These are phyloP conservation scores for Sclerotinia minor DNA, from an alignment of 2,329 filamentous ascomycete species.

Conservation along the genomic window DNA sequence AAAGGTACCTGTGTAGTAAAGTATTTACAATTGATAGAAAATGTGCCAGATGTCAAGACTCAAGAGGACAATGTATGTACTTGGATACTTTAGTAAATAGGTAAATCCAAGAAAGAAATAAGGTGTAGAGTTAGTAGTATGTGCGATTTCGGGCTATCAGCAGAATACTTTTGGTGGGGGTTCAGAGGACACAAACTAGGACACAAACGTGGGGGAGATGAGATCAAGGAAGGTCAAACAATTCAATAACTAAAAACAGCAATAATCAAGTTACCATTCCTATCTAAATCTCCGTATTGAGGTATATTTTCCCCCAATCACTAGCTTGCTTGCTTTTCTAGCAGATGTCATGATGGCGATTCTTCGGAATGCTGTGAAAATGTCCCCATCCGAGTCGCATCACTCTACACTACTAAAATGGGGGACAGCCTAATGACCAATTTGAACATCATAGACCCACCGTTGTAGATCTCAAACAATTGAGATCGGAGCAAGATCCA, in stretches of 20 bases:
- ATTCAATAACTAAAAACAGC: conserved; percentile 16
- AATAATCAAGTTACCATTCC: conserved; percentile 7
- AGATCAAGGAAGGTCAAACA: not conserved
- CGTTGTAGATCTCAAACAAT: not conserved
- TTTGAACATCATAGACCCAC: conserved; percentile 9
- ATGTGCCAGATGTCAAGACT: not conserved
- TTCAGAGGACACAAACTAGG: not conserved
- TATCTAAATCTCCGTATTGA: not conserved
- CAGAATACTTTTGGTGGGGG: conserved; percentile 7
- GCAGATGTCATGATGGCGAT: conserved; percentile 2
- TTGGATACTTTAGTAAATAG: not conserved
- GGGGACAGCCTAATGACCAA: not conserved
- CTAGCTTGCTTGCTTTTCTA: not conserved
- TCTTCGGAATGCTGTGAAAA: conserved; percentile 14
- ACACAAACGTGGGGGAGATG: not conserved
- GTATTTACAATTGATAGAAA: not conserved
- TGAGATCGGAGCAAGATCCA: not conserved
- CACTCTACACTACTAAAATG: not conserved
- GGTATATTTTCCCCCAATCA: conserved; percentile 20
- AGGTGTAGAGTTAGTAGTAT: too few relatives aligned
- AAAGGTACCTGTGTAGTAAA: not conserved
- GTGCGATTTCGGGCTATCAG: too few relatives aligned
- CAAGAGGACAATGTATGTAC: not conserved
- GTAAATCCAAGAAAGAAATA: not conserved
- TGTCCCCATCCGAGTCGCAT: not conserved